Base-by-base conservation (phyloP, 2,329 filamentous ascomycete genomes). In the Xylaria sp. region DNA sequence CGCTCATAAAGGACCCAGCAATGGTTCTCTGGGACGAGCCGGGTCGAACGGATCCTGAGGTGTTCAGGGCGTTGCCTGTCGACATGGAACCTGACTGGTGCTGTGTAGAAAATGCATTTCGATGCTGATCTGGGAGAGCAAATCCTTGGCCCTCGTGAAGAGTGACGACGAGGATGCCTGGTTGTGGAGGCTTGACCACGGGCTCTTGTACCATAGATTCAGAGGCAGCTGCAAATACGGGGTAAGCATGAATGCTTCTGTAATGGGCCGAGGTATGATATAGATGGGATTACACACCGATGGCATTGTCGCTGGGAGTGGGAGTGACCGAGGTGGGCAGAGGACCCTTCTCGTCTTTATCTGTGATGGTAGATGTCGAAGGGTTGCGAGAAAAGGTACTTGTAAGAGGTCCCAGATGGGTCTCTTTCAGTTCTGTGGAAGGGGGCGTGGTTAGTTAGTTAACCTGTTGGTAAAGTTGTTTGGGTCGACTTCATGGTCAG, bases 131-230 rank as follows among this genome's bases (percentile, higher is more conserved):
- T 66, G 96, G 96, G n/a, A 98, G 88, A 55, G 94, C 93, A 80
- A 99, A 95, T 60, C 91, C 91, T 76, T 91, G 90, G 71, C 94
- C 96, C 84, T 99, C 96, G 82, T 98, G 95, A 47, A 99, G 90
- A 16, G 96, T 99, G 71, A 99, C 92, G 76, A 99, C 95, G 74
- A 99, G 88, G 77, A 99, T 97, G 78, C 96, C 96, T 29, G 96
- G 96, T 82, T 97, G 97, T 62, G 92, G 91, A 59, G 91, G 84
- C 76, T 84, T 88, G 67, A 88, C 78, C 77, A 92, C 81, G 82
- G 91, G 83, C 79, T 92, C 82, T 88, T 90, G 92, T 62, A 92
- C 90, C 81, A 95, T 88, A 72, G 91, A 88, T 84, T 98, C 94
- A 47, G 94, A 96, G 58, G 93, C 92, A 77, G 91, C 93, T 95